Evolutionary conservation across 2,329 filamentous ascomycete genomes (phyloP).

Genomic region (Colletotrichum caudatum): DNA sequence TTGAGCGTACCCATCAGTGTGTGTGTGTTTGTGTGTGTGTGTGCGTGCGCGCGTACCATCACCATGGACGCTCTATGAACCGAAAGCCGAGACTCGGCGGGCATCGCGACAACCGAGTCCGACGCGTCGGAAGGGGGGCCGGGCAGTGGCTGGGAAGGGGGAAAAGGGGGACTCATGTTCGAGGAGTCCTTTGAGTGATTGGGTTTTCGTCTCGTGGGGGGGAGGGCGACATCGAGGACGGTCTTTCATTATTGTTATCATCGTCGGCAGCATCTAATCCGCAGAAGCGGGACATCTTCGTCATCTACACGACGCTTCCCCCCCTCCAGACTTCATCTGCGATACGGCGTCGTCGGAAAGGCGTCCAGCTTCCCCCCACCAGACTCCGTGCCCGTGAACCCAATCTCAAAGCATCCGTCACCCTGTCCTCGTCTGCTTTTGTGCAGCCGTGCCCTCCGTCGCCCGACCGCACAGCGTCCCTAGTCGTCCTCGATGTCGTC

Average conservation of each 20-base stretch:
- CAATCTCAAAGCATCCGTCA: neutral
- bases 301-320: neutral
- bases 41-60: too few species aligned
- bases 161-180: neutral
- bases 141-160: neutral
- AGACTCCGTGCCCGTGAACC: neutral
- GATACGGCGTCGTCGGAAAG: neutral
- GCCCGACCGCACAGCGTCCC: neutral
- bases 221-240: too few species aligned
- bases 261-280: neutral
- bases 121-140: too few species aligned
- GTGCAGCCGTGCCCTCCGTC: neutral
- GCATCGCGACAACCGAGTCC: too few species aligned
- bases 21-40: too few species aligned
- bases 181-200: neutral
- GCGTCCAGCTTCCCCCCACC: neutral
- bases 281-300: neutral
- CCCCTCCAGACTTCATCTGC: neutral
- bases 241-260: neutral
- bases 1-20: too few species aligned
- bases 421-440: neutral
- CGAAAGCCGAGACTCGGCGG: too few species aligned
- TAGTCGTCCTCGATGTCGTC: slow-evolving; percentile 82
- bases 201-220: too few species aligned
- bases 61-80: too few species aligned